Evolutionary conservation across 139 green algal genomes (phyloP).

Genomic region (Ettlia oleoabundans): DNA sequence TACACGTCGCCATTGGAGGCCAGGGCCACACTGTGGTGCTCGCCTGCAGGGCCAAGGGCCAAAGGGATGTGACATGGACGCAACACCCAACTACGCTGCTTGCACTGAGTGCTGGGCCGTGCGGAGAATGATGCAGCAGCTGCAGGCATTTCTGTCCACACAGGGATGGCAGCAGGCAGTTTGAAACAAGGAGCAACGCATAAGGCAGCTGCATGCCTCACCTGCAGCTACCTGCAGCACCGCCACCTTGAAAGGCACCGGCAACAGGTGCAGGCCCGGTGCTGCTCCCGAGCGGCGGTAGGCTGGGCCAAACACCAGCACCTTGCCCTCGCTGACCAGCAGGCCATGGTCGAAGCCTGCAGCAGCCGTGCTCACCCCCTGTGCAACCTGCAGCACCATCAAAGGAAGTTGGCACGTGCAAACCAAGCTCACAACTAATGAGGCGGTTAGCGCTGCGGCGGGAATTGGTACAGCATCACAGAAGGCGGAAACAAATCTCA

Average conservation of each 20-base stretch:
- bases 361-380: slow-evolving; percentile 5
- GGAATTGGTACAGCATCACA: no score
- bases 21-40: slow-evolving; percentile 89
- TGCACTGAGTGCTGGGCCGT: no score
- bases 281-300: not conserved
- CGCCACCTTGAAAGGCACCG: slow-evolving; percentile 23
- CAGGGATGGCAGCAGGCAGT: no score
- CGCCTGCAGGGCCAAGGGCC: slow-evolving; percentile 50
- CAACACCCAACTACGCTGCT: not conserved
- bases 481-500: no score
- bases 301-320: slow-evolving; percentile 31
- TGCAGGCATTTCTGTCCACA: no score
- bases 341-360: slow-evolving; percentile 40
- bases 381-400: no score
- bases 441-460: no score
- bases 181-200: no score
- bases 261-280: slow-evolving; percentile 12
- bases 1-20: slow-evolving; percentile 79
- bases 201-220: not conserved
- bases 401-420: no score
- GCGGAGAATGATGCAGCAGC: no score
- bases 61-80: not conserved
- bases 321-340: slow-evolving; percentile 28
- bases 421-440: no score
- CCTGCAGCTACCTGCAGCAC: slow-evolving; percentile 57